Conservation (phyloP, 1,139 yeast genomes). For the Trichomonascaceae sp. region DNA sequence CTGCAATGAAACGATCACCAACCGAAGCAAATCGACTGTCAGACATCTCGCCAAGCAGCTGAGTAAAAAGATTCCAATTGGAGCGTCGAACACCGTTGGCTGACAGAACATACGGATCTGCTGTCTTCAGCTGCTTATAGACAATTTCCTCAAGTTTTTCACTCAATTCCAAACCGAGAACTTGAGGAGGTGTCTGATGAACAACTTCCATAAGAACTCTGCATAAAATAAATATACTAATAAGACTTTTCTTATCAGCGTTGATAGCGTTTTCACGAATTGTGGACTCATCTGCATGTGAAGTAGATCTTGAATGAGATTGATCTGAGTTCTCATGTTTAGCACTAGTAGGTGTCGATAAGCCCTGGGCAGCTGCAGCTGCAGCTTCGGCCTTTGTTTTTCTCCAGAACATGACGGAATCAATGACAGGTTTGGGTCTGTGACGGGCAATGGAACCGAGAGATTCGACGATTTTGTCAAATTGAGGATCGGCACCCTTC, state of each 20-base stretch:
- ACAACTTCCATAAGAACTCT: conserved; percentile 91
- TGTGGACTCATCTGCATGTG: conserved; percentile 3
- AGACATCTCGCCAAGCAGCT: conserved; percentile 85
- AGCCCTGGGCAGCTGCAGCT: conserved; percentile 47
- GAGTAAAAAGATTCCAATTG: conserved; percentile 91
- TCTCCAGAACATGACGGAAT: conserved; percentile 98
- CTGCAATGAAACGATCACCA: conserved; percentile 90
- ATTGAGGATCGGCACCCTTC: conserved; percentile 78
- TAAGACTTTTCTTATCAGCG: conserved; percentile 75
- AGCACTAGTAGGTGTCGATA: conserved; percentile 11
- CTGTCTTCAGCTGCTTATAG: conserved; percentile 79
- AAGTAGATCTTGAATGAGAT: conserved; percentile 13
- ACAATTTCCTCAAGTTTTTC: conserved; percentile 88
- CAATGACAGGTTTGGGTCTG: conserved; percentile 93
- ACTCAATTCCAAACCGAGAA: conserved; percentile 72
- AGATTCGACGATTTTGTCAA: conserved; percentile 79
- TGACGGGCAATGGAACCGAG: conserved; percentile 85
- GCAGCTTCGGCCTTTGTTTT: conserved; percentile 86
- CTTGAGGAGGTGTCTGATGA: conserved; percentile 69
- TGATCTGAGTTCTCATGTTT: conserved; percentile 7
- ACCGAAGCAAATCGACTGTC: conserved; percentile 76
- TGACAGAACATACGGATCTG: conserved; percentile 67
- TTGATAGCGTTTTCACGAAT: conserved; percentile 12
- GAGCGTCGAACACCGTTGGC: conserved; percentile 76
- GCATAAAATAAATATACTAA: conserved; percentile 85